These are phyloP conservation scores for Aurantiochytrium sp. DNA, from an alignment of 108 stramenopile species.

Conservation along the genomic window DNA sequence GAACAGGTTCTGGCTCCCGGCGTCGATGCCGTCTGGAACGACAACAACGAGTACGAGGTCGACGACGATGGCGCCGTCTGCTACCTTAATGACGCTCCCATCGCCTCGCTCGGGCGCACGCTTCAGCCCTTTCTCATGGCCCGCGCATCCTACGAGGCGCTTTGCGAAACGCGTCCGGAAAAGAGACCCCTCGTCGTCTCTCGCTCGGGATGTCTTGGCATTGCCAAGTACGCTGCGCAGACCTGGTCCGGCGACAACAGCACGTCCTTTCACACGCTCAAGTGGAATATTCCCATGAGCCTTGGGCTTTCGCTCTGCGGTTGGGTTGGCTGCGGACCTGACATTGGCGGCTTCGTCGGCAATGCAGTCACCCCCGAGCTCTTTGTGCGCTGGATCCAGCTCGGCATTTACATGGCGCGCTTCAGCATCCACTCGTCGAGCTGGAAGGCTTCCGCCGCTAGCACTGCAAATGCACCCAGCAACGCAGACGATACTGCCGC, in stretches of 20 bases:
- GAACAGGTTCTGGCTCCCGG: background rate
- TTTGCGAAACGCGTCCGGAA: background rate
- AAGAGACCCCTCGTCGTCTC: background rate
- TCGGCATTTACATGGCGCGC: background rate
- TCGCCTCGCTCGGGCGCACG: background rate
- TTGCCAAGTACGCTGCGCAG: background rate
- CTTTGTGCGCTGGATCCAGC: slow-evolving; percentile 14
- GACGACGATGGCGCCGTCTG: background rate
- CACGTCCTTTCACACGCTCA: background rate
- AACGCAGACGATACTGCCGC: background rate
- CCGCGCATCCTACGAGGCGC: background rate
- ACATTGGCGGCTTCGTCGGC: slow-evolving; percentile 8
- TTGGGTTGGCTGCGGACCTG: background rate
- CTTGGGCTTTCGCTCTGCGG: background rate
- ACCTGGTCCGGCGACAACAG: slow-evolving; percentile 15
- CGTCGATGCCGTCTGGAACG: slow-evolving; percentile 16
- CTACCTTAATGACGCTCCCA: background rate
- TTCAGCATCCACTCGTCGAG: slow-evolving; percentile 11
- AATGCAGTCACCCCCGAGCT: slow-evolving; percentile 2
- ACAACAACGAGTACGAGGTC: slow-evolving; percentile 8
- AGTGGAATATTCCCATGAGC: slow-evolving; percentile 17
- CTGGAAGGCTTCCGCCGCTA: background rate
- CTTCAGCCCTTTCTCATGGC: slow-evolving; percentile 4
- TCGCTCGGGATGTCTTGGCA: background rate
- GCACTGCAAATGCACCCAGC: background rate